Evolutionary conservation across 176 grass and related monocot genomes (phyloP), one percentile per base, ranked within the genome.

Genomic region (Bonia amplexicaulis): DNA sequence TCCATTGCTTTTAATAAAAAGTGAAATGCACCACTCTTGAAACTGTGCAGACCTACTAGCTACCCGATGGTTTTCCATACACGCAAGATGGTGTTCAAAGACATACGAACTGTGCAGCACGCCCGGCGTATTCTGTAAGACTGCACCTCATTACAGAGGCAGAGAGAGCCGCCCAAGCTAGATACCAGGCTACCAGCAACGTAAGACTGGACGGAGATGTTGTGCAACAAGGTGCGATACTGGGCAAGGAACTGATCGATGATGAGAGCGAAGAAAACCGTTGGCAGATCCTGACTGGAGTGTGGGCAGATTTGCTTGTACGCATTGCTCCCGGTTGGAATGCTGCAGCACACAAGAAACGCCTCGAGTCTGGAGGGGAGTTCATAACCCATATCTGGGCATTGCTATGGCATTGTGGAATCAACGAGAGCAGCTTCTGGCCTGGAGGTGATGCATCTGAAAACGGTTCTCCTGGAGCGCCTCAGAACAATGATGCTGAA

Each of bases 251-350:
- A 41, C 64, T 88, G 8, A 1, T 88, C 7, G 0, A 53, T 12
- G 0, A 33, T 13, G 5, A 29, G 37, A 10, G 11, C 0, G 12
- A 41, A 13, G 63, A 25, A 20, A 13, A 1, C 2, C 14, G 42
- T 37, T 88, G 87, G 80, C 8, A 84, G 53, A 55, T 83, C 80
- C 80, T 88, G 1, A 64, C 65, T 6, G 87, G 16, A 2, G 53
- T 88, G 16, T 88, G 87, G 80, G 15, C 53, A 12, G 86, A 88
- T 62, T 72, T 84, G 37, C 41, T 88, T 41, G 17, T 84, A 64
- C 81, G 84, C 65, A 78, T 88, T 49, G 80, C 86, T 4, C 80
- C 86, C 16, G 53, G 42, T 3, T 54, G 55, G 55, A 88, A 84
- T 64, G 72, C 37, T 59, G 12, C 63, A 15, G 86, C 80, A 31